phyloP scores from a whole-genome alignment of 306 rosid species.

The Prosopis cineraria region DNA sequence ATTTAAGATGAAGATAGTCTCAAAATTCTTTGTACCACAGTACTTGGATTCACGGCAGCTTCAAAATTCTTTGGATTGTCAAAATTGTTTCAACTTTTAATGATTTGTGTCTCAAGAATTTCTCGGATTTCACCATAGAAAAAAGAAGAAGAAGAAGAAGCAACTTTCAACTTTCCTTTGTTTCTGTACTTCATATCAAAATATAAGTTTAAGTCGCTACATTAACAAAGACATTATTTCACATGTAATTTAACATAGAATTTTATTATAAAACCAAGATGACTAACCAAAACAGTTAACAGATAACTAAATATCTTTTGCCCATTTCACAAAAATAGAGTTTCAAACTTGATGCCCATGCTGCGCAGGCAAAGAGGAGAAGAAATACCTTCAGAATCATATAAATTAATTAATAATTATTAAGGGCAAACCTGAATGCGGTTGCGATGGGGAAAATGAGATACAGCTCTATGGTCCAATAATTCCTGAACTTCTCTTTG shows the following conservation, averaged over 20 bases:
- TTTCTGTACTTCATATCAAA: not conserved
- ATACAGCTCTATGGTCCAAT: constrained; percentile 68
- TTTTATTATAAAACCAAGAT: not conserved
- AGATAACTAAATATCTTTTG: constrained; percentile 21
- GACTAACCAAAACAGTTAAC: not conserved
- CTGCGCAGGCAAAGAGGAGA: constrained; percentile 7
- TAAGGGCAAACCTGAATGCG: constrained; percentile 83
- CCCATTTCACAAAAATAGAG: constrained; percentile 3
- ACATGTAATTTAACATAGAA: constrained; percentile 4
- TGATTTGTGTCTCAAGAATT: not conserved
- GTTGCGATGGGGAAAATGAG: constrained; percentile 91
- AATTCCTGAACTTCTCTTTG: constrained; percentile 73
- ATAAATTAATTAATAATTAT: not conserved
- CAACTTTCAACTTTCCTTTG: constrained; percentile 3
- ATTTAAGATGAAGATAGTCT: constrained; percentile 23
- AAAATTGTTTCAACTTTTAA: constrained; percentile 15
- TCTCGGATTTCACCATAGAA: not conserved
- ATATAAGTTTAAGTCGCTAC: not conserved
- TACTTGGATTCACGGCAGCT: not conserved
- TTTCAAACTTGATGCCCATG: constrained; percentile 1
- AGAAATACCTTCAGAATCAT: constrained; percentile 1
- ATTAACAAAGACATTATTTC: constrained; percentile 12
- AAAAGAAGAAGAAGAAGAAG: too few relatives aligned
- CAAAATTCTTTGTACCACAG: constrained; percentile 1
- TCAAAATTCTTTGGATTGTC: constrained; percentile 16